These are phyloP conservation scores for Pisolithus tinctorius DNA, from an alignment of 768 basidiomycete species.

Conservation along the genomic window DNA sequence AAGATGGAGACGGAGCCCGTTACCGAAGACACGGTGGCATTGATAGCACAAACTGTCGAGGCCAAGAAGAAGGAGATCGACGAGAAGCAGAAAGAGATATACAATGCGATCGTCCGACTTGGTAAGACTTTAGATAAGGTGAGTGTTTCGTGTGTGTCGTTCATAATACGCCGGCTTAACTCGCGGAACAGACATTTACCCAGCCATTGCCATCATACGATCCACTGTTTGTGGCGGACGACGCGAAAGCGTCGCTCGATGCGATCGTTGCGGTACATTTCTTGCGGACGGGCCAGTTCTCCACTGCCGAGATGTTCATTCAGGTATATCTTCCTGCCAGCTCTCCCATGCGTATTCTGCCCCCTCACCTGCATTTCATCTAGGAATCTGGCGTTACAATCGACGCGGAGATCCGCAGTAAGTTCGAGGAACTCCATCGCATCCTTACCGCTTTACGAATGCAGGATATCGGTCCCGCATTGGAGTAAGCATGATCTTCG, in stretches of 20 bases:
- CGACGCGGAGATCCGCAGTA: conserved; percentile 38
- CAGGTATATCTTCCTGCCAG: conserved; percentile 34
- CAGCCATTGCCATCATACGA: conserved; percentile 58
- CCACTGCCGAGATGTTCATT: conserved; percentile 68
- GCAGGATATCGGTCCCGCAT: conserved; percentile 66
- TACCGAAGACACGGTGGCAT: conserved; percentile 41
- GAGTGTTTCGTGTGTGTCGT: conserved; percentile 7
- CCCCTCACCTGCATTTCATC: not conserved
- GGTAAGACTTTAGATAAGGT: conserved; percentile 94
- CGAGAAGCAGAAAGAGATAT: conserved; percentile 84
- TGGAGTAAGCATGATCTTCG: conserved; percentile 47
- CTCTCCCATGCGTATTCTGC: not conserved
- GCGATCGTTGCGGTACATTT: conserved; percentile 70
- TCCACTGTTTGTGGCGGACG: conserved; percentile 56
- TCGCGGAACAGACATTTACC: conserved; percentile 46
- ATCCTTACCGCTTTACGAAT: conserved; percentile 62
- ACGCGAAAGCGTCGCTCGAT: conserved; percentile 57
- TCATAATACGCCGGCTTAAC: not conserved
- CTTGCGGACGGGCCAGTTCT: conserved; percentile 75
- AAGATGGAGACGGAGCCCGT: conserved; percentile 42
- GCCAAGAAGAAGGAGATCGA: conserved; percentile 77
- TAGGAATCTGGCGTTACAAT: conserved; percentile 68
- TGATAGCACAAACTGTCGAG: conserved; percentile 55
- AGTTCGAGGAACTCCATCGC: conserved; percentile 65
- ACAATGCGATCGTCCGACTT: conserved; percentile 65